Evolutionary conservation across 2,329 filamentous ascomycete genomes (phyloP).

Genomic region (Fusarium xyrophilum): DNA sequence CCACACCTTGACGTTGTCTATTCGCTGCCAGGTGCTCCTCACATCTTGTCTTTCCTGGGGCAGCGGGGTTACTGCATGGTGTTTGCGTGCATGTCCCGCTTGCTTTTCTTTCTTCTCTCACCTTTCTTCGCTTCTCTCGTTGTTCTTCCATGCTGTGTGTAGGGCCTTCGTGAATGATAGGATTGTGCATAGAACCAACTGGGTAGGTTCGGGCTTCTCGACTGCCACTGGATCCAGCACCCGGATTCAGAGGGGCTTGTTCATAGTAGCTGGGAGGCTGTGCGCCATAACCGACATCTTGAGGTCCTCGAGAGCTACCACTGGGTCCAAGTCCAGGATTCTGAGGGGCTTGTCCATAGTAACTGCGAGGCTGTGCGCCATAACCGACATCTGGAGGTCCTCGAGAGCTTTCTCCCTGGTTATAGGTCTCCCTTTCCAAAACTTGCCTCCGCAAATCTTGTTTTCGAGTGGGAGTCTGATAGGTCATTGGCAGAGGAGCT

Average conservation of each 20-base stretch:
- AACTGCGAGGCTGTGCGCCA: neutral
- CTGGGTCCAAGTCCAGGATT: neutral
- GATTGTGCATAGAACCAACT: neutral
- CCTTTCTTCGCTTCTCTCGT: rapidly evolving
- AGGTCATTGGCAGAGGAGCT: too few relatives aligned
- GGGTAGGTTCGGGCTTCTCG: neutral
- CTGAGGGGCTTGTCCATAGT: neutral
- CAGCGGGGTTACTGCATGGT: rapidly evolving
- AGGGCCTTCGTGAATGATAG: neutral
- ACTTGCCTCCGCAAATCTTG: neutral
- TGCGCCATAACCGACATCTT: rapidly evolving
- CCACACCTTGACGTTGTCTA: too few relatives aligned
- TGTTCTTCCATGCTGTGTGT: too few relatives aligned
- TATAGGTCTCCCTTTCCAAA: rapidly evolving
- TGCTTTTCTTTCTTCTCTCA: rapidly evolving
- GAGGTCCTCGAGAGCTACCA: neutral
- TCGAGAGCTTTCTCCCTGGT: neutral
- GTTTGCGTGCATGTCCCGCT: rapidly evolving
- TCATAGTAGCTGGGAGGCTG: neutral
- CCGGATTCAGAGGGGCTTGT: neutral
- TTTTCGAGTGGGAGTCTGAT: neutral
- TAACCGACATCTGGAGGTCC: rapidly evolving
- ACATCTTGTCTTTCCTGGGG: neutral
- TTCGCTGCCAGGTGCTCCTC: neutral
- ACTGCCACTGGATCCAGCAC: neutral